Conservation (phyloP, 2,329 filamentous ascomycete genomes). For the Fragosphaeria purpurea region DNA sequence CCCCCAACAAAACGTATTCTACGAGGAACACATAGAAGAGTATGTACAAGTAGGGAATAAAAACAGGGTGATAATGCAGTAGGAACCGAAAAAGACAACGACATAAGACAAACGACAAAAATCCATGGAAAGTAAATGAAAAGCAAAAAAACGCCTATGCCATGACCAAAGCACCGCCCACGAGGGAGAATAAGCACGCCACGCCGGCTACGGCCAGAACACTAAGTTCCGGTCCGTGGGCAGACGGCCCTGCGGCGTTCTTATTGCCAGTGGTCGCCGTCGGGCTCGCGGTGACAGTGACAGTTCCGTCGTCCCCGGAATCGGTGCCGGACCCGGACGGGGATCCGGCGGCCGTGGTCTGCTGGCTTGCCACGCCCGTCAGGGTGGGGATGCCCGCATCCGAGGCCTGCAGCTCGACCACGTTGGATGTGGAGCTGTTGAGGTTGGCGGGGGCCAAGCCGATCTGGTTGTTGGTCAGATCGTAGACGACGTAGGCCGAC, state of each 20-base stretch:
- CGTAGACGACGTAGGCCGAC: slow-evolving; percentile 45
- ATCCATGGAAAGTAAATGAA: background rate
- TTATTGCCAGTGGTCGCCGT: slow-evolving; percentile 1
- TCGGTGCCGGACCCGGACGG: background rate
- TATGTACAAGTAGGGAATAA: no score
- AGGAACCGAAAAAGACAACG: no score
- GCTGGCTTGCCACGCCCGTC: slow-evolving; percentile 32
- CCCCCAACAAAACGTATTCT: no score
- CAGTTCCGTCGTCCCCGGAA: slow-evolving; percentile 4
- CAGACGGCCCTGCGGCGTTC: slow-evolving; percentile 8
- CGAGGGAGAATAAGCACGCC: slow-evolving; percentile 16
- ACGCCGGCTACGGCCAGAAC: slow-evolving; percentile 13
- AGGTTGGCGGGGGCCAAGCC: slow-evolving; percentile 43
- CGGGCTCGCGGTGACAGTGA: slow-evolving; percentile 7
- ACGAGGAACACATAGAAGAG: no score
- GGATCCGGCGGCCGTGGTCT: slow-evolving; percentile 8
- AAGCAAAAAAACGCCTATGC: slow-evolving; percentile 9
- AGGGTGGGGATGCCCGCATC: slow-evolving; percentile 30
- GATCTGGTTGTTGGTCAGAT: slow-evolving; percentile 39
- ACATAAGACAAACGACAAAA: background rate
- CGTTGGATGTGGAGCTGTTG: slow-evolving; percentile 31
- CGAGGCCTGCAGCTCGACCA: slow-evolving; percentile 35
- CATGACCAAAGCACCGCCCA: slow-evolving; percentile 18
- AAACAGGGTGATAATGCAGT: no score
- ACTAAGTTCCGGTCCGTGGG: slow-evolving; percentile 6